Base-by-base conservation (phyloP, 768 basidiomycete species). In the Podaxis carcinomalis region DNA sequence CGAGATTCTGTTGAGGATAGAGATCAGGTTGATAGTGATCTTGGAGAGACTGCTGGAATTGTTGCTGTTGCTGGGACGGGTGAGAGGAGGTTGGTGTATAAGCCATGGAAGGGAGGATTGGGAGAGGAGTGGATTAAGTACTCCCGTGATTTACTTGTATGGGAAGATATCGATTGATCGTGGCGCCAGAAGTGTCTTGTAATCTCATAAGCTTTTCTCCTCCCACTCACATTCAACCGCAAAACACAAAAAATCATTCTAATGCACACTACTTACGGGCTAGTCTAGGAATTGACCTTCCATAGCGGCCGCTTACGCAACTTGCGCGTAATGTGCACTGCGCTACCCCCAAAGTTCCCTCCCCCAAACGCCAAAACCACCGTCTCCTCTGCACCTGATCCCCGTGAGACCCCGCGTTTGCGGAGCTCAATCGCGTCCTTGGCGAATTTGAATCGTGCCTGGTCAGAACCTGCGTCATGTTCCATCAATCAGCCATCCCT, bases 341-440 rank as follows among this genome's bases (percentile, higher is more conserved):
- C 84, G 68, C 87, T 92, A 60, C 82, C 84, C 54, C 80, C 86
- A 73, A 78, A 79, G 65, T 79, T 86, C 66, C 78, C 80, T 63
- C 86, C 89, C 61, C 90, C 90, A 75, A 95, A 93, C 39, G 92
- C 92, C 66, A 95, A 79, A 56, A 96, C 93, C 46, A 95, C 93
- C n/a, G 90, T 92, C 75, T 95, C 93, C 73, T 92, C 90, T 62
- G 84, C 86, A 59, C 88, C 86, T 63, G 81, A 76, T 56, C 85
- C 87, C 63, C 87, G 84, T 50, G 85, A 82, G 69, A 86, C 81
- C n/a, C 86, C 86, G 69, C 84, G 85, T 74, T 92, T 95, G 66
- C 93, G 82, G 67, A 88, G 68, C 67, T 92, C 89, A 68, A 95
- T 89, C 11, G 88, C 91, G 65, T 92, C 92, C 73, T 95, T 95